Base-by-base conservation (phyloP, 345 rosid species). In the Pistacia vera region DNA sequence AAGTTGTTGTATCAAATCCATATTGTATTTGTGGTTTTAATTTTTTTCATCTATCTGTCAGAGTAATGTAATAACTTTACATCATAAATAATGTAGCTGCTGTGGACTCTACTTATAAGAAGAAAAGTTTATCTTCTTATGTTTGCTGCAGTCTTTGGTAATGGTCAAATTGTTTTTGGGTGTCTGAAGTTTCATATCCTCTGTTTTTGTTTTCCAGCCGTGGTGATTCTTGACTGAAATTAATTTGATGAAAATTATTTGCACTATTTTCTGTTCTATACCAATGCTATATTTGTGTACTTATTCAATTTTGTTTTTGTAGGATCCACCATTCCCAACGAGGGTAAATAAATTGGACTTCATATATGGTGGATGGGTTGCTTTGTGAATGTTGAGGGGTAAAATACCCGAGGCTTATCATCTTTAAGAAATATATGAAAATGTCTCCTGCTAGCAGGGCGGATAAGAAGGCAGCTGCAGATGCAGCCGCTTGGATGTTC, bases 401-500 rank as follows among this genome's bases (percentile, higher is more conserved):
- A 72, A 54, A 68, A 46, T 25, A 46, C 8, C 22, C 28, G 11
- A 36, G 71, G 66, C 66, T 76, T 76, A 35, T 55, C 73, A 54
- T 66, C 64, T 71, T 70, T 75, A 60, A 70, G 68, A 41, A 44
- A 46, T 44, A 65, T 69, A 70, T 67, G 48, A 83, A 81, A 75
- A 94, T 93, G 97, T 88, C 97, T 84, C 83, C 94, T 49, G 81
- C 86, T 54, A 92, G 82, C 79, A 90, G 85, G 81, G 90, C 93
- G 52, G 97, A 92, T 78, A 87, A 72, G 90, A 96, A 93, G 80
- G 96, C 97, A 70, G 86, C 94, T 11, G 84, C 83, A 36, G 99
- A 96, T 90, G 92, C 90, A n/a, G 97, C 93, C 81, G 94, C 97
- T 58, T 96, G 99, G 99, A 87, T 91, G 94, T 96, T 96, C 90